phyloP scores from a whole-genome alignment of 2,329 filamentous ascomycete genomes.

The Colletotrichum sidae region DNA sequence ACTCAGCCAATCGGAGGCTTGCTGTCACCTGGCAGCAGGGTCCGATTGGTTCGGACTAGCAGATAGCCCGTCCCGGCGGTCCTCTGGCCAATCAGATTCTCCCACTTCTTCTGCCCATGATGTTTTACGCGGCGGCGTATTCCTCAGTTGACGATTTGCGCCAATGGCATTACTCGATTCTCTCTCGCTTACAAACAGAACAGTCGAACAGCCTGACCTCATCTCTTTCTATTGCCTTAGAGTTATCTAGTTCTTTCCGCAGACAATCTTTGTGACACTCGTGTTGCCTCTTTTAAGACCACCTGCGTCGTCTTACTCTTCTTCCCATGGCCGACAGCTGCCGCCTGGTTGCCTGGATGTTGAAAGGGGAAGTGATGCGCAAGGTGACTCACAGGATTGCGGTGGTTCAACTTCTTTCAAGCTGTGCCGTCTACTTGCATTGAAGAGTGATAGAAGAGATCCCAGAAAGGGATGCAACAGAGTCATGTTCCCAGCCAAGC shows the following conservation, averaged over 20 bases:
- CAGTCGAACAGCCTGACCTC: no score
- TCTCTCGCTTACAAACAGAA: slow-evolving; percentile 5
- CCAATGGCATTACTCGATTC: not conserved
- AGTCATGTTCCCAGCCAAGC: no score
- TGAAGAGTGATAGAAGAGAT: no score
- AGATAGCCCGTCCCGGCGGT: not conserved
- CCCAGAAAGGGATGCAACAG: no score
- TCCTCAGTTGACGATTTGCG: not conserved
- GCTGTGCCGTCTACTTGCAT: no score
- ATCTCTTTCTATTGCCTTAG: not conserved
- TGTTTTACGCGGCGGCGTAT: slow-evolving; percentile 34
- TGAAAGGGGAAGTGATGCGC: not conserved
- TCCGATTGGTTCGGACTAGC: not conserved
- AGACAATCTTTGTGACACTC: no score
- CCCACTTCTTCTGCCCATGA: no score
- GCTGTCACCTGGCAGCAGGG: not conserved
- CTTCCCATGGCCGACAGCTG: not conserved
- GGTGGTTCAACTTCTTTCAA: not conserved
- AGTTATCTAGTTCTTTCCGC: no score
- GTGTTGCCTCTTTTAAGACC: no score
- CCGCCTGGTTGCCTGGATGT: not conserved
- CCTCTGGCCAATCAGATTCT: not conserved
- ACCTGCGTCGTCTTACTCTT: no score
- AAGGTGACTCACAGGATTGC: not conserved
- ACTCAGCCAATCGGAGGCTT: not conserved